phyloP scores from a whole-genome alignment of 2,329 filamentous ascomycete genomes.

The Paecilomyces dactylethromorphus region DNA sequence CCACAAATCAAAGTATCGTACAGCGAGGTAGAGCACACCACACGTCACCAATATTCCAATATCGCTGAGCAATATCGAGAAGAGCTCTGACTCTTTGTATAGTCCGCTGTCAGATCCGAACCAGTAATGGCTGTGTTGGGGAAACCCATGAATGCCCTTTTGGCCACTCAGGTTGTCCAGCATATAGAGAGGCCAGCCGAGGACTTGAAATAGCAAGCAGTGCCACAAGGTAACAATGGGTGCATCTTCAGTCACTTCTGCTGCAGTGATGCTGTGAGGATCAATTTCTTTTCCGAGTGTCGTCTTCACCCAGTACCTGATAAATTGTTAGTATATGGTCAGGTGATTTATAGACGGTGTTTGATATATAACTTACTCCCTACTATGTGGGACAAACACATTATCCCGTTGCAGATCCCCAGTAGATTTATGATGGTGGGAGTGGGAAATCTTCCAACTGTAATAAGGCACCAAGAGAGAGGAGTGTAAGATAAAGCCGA shows the following conservation, averaged over 20 bases:
- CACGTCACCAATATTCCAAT: neutral
- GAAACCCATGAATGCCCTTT: constrained; percentile 5
- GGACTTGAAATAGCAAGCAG: constrained; percentile 54
- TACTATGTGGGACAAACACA: constrained; percentile 44
- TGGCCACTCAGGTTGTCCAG: constrained; percentile 47
- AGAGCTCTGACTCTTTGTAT: constrained; percentile 51
- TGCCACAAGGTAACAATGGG: constrained; percentile 49
- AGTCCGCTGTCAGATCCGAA: constrained; percentile 54
- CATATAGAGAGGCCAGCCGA: constrained; percentile 59
- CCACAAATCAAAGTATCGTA: neutral
- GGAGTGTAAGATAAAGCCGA: constrained; percentile 60
- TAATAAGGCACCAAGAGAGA: constrained; percentile 63
- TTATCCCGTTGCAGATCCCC: constrained; percentile 63
- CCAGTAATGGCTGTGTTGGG: constrained; percentile 42
- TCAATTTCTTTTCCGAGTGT: constrained; percentile 28
- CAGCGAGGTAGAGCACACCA: neutral
- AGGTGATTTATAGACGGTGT: neutral
- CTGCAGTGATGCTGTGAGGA: constrained; percentile 41
- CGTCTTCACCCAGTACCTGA: neutral
- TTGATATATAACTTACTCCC: neutral
- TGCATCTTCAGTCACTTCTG: constrained; percentile 50
- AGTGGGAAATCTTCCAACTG: constrained; percentile 65
- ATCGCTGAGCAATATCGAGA: constrained; percentile 50
- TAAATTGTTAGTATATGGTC: neutral
- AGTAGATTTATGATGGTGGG: constrained; percentile 61